A percentile compares a stretch with the other conserved stretches of the same genome.
phyloP scores from a whole-genome alignment of 345 rosid genomes.

The Alliaria petiolata region DNA sequence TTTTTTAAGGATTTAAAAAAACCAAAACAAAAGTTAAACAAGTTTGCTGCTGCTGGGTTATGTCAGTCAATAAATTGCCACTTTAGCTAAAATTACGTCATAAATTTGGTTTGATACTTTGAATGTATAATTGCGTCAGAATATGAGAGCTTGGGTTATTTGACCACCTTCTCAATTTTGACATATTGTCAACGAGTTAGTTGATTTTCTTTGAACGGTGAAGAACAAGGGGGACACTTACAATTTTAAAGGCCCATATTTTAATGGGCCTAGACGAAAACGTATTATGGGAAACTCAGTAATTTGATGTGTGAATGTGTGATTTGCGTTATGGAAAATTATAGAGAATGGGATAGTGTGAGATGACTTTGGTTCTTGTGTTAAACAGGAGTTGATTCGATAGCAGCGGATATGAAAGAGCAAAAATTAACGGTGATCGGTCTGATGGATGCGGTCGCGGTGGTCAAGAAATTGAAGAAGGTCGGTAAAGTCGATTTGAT shows the following conservation, averaged over 20 bases:
- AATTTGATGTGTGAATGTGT: neutral
- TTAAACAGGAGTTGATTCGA: constrained; percentile 75
- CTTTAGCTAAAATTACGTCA: neutral
- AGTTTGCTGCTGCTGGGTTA: neutral
- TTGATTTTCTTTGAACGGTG: neutral
- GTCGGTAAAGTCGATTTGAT: constrained; percentile 89
- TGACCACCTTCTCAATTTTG: neutral
- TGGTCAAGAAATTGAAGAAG: constrained; percentile 84
- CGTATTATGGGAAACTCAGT: neutral
- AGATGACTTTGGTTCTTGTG: neutral
- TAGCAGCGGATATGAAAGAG: constrained; percentile 81
- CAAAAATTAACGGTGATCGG: constrained; percentile 91
- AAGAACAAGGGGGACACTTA: neutral
- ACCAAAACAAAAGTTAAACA: neutral
- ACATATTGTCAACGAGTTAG: constrained; percentile 3
- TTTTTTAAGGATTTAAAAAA: neutral
- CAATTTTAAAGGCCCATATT: neutral
- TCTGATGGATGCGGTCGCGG: constrained; percentile 78
- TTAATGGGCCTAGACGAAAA: neutral
- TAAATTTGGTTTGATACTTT: neutral
- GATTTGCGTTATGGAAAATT: neutral
- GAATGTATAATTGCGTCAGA: neutral
- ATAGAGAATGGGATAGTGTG: neutral
- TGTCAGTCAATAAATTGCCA: neutral
- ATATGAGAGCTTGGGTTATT: neutral